These are phyloP conservation scores for Tilletia indica DNA, from an alignment of 1,284 basidiomycete species.

Conservation along the genomic window DNA sequence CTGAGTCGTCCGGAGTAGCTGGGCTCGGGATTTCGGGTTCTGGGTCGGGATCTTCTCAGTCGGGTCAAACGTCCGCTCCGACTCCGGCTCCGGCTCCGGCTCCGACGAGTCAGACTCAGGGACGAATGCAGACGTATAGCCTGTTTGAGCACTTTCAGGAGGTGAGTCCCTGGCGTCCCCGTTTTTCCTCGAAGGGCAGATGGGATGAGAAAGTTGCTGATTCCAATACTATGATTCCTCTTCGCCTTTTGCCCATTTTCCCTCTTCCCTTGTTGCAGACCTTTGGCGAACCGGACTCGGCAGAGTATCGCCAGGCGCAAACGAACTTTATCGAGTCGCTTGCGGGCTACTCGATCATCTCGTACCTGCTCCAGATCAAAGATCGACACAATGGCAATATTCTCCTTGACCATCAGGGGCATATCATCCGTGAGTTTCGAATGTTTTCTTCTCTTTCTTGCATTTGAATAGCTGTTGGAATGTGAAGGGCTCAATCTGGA, in stretches of 20 bases:
- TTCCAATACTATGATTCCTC: background rate
- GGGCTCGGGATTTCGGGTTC: too few relatives aligned
- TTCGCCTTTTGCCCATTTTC: background rate
- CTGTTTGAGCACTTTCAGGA: conserved; percentile 53
- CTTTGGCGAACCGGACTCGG: conserved; percentile 43
- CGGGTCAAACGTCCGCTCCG: background rate
- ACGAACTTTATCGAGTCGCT: conserved; percentile 81
- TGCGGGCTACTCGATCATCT: conserved; percentile 85
- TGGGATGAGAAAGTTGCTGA: too few relatives aligned
- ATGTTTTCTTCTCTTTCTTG: background rate
- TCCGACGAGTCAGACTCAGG: conserved; percentile 10
- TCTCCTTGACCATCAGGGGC: conserved; percentile 88
- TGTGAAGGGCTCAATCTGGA: background rate
- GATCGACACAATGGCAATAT: conserved; percentile 99
- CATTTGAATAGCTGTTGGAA: too few relatives aligned
- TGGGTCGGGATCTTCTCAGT: background rate
- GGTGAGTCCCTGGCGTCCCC: background rate
- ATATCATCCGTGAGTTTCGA: conserved; percentile 66
- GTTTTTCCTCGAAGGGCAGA: background rate
- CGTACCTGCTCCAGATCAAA: conserved; percentile 95
- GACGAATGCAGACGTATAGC: conserved; percentile 36
- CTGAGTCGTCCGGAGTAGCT: too few relatives aligned
- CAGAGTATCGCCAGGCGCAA: conserved; percentile 65
- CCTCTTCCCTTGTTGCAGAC: conserved; percentile 20
- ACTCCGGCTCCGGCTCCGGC: conserved; percentile 11